Evolutionary conservation across 2,329 filamentous ascomycete genomes (phyloP), one percentile per base, ranked within the genome.

Genomic region (Intubia oerlemansii): DNA sequence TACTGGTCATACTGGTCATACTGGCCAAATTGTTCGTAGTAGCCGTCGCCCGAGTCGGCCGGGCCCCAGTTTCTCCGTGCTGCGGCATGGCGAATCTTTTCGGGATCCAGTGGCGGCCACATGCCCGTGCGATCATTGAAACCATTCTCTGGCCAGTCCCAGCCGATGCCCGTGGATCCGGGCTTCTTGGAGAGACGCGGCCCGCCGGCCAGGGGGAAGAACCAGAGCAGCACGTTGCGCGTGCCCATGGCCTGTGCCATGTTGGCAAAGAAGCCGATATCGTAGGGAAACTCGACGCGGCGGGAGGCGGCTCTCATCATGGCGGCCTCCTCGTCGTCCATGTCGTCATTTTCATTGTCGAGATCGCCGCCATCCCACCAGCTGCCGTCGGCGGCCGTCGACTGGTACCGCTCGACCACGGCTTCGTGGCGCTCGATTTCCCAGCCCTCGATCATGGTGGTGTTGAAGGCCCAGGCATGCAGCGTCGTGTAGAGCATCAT

Each of bases 391-490:
- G 47, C 43, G 2, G 55, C 48, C n/a, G 42, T 46, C 19, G 28
- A 17, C 27, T 41, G 39, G 5, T 56, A 51, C 17, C 62, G 53
- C 14, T 54, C 50, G 15, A 69, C 49, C 2, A 69, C 46, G 7
- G 62, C 54, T 36, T 68, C 62, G 46, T 76, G 69, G 0, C 68
- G 56, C 38, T 75, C 68, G 26, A 67, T 47, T 43, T 76, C 77
- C 77, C 77, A 85, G 35, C 62, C 60, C 49, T 90, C 80, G 41
- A 90, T 88, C 46, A 77, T 80, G 15, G 77, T 85, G 11, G 62
- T 68, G 50, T 84, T 84, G 35, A 72, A 56, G 4, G 61, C 41
- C 44, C 78, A 69, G 31, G 59, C 59, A 45, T 63, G 66, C 1
- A 64, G 32, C 0, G 71, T 68, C 5, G 67, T 64, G n/a, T 61